These are phyloP conservation scores for Plasmodium vinckei DNA, from an alignment of 169 alveolate genomes.

Conservation along the genomic window DNA sequence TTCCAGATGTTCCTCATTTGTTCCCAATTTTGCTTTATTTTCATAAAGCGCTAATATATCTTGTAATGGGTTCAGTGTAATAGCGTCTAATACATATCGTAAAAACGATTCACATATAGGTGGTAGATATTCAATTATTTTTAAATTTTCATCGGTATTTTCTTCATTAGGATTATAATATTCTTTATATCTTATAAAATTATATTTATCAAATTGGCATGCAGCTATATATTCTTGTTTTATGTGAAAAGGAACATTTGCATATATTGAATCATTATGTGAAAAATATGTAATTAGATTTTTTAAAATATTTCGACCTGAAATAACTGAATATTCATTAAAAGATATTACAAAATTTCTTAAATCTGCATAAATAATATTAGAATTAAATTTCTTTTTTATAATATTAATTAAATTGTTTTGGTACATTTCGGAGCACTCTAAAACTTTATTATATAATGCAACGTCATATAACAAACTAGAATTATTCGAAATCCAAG, in stretches of 20 bases:
- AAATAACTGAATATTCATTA: conserved; percentile 80
- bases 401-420: conserved; percentile 77
- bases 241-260: conserved; percentile 84
- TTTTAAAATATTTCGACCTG: conserved; percentile 80
- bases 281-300: conserved; percentile 79
- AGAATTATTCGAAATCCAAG: conserved; percentile 71
- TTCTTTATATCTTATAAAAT: conserved; percentile 83
- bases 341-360: conserved; percentile 81
- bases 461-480: conserved; percentile 67
- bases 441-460: conserved; percentile 67
- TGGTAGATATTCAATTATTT: conserved; percentile 81
- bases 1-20: conserved; percentile 41
- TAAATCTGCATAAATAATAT: conserved; percentile 78
- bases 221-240: conserved; percentile 83
- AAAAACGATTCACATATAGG: conserved; percentile 83
- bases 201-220: conserved; percentile 80
- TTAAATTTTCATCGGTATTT: conserved; percentile 82
- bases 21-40: conserved; percentile 8
- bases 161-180: conserved; percentile 81
- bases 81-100: conserved; percentile 72
- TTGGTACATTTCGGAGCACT: conserved; percentile 77
- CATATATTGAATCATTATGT: conserved; percentile 79
- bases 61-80: conserved; percentile 37
- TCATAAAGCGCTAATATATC: conserved; percentile 37
- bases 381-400: conserved; percentile 76